These are phyloP conservation scores for Lizanozyma gosingica DNA, from an alignment of 1,139 yeast species.

Conservation along the genomic window DNA sequence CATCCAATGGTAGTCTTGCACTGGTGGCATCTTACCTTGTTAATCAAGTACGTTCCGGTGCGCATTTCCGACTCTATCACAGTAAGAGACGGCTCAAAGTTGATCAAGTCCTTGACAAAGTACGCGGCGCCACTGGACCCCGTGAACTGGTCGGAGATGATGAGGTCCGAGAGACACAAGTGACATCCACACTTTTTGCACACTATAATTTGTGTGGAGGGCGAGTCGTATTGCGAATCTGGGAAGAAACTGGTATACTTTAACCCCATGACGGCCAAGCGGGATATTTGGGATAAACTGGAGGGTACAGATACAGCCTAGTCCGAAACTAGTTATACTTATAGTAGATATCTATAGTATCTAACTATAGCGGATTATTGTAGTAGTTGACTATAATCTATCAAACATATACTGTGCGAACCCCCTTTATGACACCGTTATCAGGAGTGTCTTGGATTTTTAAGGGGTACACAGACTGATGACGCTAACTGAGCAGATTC, in stretches of 20 bases:
- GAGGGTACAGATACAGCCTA: no score
- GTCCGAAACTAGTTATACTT: no score
- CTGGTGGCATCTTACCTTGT: slow-evolving; percentile 57
- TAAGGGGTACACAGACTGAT: no score
- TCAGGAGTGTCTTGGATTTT: no score
- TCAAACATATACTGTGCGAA: no score
- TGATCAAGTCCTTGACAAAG: slow-evolving; percentile 41
- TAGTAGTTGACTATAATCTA: no score
- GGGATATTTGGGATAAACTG: no score
- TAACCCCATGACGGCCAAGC: slow-evolving; percentile 11
- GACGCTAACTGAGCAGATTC: no score
- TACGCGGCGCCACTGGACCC: slow-evolving; percentile 48
- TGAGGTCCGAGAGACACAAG: slow-evolving; percentile 37
- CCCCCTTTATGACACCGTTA: no score
- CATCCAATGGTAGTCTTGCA: slow-evolving; percentile 64
- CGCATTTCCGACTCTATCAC: slow-evolving; percentile 42
- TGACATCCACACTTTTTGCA: slow-evolving; percentile 47
- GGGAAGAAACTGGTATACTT: slow-evolving; percentile 12
- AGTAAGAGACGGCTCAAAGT: slow-evolving; percentile 23
- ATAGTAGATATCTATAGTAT: no score
- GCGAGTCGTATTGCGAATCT: slow-evolving; percentile 16
- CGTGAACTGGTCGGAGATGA: slow-evolving; percentile 41
- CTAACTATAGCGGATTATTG: no score
- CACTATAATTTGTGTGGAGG: slow-evolving; percentile 34
- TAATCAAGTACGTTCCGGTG: slow-evolving; percentile 64